Base-by-base conservation (phyloP, 2,329 filamentous ascomycete species). In the Penicillium oxalicum region DNA sequence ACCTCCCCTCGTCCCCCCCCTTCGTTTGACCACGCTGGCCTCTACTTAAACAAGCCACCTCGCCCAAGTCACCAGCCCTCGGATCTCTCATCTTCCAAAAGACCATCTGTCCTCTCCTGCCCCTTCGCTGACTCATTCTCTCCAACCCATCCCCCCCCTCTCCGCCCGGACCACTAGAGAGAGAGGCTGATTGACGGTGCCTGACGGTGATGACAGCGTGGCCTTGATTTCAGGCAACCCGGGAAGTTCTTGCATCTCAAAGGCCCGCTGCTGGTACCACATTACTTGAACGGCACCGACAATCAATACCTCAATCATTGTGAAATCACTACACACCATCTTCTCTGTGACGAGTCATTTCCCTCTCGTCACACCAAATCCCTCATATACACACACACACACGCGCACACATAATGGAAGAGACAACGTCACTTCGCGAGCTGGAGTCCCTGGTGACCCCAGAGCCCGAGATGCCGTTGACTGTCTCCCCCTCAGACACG, bases 401-500 rank as follows among this genome's bases (percentile, higher is more conserved):
- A 35, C n/a, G n/a, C n/a, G n/a, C 29, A 35, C 40, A 43, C 35
- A 51, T 29, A 26, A 68, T 70, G 67, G 63, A 68, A 51, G 58
- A 66, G 49, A 56, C 54, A 27, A 67, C 43, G 27, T 45, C 65
- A 44, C 61, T 63, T 35, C 58, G 62, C 32, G 41, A 44, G 12
- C 55, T 65, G 48, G 61, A 67, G 49, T 63, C 66, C 5, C 50
- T 70, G 47, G 51, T 53, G 38, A 60, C 62, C 5, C 65, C 68
- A 4, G 60, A 51, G 6, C 53, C 66, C 18, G 68, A 70, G 38
- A 54, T 65, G n/a, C 62, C 65, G 34, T 61, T 71, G 47, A 72
- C 70, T 36, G 63, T 72, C 56, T 71, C 68, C 37, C 70, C 70
- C 18, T 63, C 68, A 25, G 69, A 70, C 45, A 72, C 70, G 11